phyloP scores from a whole-genome alignment of 2,329 filamentous ascomycete genomes.

The Aureobasidium sp. region DNA sequence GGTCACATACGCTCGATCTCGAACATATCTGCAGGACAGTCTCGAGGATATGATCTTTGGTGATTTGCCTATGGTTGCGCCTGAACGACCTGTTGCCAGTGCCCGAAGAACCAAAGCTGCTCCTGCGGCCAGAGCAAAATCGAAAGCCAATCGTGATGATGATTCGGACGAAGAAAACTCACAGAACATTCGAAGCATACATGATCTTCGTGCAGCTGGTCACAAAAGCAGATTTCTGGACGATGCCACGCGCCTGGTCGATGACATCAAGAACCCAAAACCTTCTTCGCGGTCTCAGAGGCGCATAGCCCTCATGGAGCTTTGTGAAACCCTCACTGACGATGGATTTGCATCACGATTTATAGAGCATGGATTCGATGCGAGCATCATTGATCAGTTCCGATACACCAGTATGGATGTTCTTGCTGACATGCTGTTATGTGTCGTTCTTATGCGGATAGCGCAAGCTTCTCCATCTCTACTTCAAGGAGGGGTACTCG shows the following conservation, averaged over 20 bases:
- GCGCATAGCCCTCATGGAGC: constrained; percentile 49
- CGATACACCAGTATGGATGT: constrained; percentile 35
- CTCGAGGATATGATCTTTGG: constrained; percentile 33
- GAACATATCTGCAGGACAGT: constrained; percentile 52
- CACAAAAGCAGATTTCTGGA: constrained; percentile 50
- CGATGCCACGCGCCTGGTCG: constrained; percentile 50
- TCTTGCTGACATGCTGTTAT: constrained; percentile 53
- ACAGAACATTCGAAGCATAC: constrained; percentile 48
- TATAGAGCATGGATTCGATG: constrained; percentile 64
- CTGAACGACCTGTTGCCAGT: constrained; percentile 18
- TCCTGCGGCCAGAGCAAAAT: constrained; percentile 21
- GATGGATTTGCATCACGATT: constrained; percentile 63
- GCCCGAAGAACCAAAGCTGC: constrained; percentile 17
- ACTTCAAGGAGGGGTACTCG: constrained; percentile 20
- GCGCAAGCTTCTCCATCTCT: constrained; percentile 51
- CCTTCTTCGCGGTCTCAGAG: constrained; percentile 39
- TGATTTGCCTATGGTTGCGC: constrained; percentile 26
- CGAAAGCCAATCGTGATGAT: constrained; percentile 34
- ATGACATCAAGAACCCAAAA: constrained; percentile 48
- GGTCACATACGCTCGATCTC: constrained; percentile 53
- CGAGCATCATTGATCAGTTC: constrained; percentile 58
- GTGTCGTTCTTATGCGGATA: constrained; percentile 58
- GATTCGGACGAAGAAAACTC: constrained; percentile 40
- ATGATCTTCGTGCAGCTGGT: constrained; percentile 55
- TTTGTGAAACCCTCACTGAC: constrained; percentile 49